Evolutionary conservation across 352 stramenopile genomes (phyloP), one percentile per base, ranked within the genome.

Genomic region (Pythium coloratum): DNA sequence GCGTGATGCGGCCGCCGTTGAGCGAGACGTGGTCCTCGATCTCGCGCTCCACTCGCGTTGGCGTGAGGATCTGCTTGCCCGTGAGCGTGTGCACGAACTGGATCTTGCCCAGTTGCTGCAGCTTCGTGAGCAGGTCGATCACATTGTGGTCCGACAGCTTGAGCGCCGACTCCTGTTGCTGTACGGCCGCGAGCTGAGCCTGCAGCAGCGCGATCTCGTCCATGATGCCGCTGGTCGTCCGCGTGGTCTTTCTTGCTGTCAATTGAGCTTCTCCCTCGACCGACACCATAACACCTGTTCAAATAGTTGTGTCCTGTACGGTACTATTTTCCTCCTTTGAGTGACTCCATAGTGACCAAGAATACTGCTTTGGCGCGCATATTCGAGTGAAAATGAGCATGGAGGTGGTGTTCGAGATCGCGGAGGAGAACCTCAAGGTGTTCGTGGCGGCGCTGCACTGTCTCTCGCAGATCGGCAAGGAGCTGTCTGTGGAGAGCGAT

Each of bases 61-160:
- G 82, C 58, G 88, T 96, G 61, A 96, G 69, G 57, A 94, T 84
- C 67, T 93, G 78, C 70, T 92, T 94, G 50, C 82, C 87, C 51
- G 84, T 84, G 71, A 86, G 77, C 69, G 86, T 93, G 77, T 90
- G 86, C 60, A 93, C 76, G 57, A 95, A 73, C 58, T 91, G 78
- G 57, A 95, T 74, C 75, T 91, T 91, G 44, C 80, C 75, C 24
- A 91, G 70, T 65, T 83, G 72, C 73, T 93, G 82, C 20, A 95
- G 72, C 76, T 92, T 93, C 20, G 78, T 71, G 50, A 95, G 72
- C 44, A 95, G 67, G 57, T 95, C 87, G 61, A 95, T 79, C 14
- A 93, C 72, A 62, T 95, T 92, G 76, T 91, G 83, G 71, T 92
- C 82, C 64, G 84, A 93, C 28, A 95, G 77, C 73, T 90, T 90